Evolutionary conservation across 176 grass and related monocot genomes (phyloP).

Genomic region (Chrysopogon serrulatus): DNA sequence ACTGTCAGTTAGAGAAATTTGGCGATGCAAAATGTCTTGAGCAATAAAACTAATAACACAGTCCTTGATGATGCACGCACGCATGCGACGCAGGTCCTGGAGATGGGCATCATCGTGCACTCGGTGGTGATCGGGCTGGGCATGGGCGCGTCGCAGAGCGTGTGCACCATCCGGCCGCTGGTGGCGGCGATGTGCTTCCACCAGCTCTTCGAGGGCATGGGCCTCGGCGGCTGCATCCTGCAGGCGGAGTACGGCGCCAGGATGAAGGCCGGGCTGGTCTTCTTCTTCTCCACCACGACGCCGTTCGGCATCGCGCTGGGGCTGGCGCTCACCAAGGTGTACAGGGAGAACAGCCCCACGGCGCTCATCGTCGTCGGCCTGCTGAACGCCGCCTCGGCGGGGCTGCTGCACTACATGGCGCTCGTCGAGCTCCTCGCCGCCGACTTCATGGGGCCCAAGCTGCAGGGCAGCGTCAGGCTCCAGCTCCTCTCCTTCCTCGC

Average conservation of each 20-base stretch:
- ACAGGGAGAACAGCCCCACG: slow-evolving; percentile 69
- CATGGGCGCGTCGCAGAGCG: slow-evolving; percentile 59
- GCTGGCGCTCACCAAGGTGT: slow-evolving; percentile 63
- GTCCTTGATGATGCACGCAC: background rate
- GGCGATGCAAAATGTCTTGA: background rate
- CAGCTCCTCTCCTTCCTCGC: slow-evolving; percentile 44
- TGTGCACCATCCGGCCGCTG: slow-evolving; percentile 61
- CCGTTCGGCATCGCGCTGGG: slow-evolving; percentile 78
- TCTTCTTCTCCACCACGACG: slow-evolving; percentile 88
- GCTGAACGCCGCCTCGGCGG: slow-evolving; percentile 61
- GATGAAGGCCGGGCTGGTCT: slow-evolving; percentile 62
- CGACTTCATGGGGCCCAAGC: slow-evolving; percentile 74
- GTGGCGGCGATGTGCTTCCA: slow-evolving; percentile 75
- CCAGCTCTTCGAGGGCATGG: slow-evolving; percentile 86
- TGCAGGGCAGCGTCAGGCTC: slow-evolving; percentile 64
- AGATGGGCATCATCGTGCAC: slow-evolving; percentile 83
- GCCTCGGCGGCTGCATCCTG: slow-evolving; percentile 71
- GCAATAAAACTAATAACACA: background rate
- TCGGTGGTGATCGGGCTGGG: slow-evolving; percentile 73
- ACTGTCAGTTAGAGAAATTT: too few relatives aligned
- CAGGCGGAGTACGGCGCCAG: slow-evolving; percentile 59
- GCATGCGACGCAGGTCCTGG: slow-evolving; percentile 45
- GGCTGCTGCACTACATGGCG: slow-evolving; percentile 88
- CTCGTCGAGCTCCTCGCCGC: slow-evolving; percentile 75
- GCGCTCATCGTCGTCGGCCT: slow-evolving; percentile 70